Conservation (phyloP, 2,329 filamentous ascomycete genomes). For the Fusarium metavorans region DNA sequence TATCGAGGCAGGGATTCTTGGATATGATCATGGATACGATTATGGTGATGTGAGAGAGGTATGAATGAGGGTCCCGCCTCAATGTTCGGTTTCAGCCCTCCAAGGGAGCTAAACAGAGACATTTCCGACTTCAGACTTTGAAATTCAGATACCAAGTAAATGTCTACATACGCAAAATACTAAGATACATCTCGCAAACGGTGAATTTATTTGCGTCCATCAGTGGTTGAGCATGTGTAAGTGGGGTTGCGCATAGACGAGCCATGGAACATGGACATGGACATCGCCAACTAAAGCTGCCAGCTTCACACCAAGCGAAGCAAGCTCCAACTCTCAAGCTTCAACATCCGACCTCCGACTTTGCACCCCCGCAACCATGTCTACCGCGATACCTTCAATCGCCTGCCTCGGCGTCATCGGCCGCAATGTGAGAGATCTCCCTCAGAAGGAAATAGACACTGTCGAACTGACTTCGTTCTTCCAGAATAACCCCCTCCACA, state of each 20-base stretch:
- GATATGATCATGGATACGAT: neutral
- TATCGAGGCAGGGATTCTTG: neutral
- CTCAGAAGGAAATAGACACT: neutral
- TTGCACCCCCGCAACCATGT: slow-evolving; percentile 56
- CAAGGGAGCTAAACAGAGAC: slow-evolving; percentile 31
- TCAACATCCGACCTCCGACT: slow-evolving; percentile 30
- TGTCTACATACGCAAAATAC: neutral
- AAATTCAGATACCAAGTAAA: neutral
- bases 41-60: neutral
- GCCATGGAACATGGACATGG: slow-evolving; percentile 15
- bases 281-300: slow-evolving; percentile 13
- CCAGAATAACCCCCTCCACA: slow-evolving; percentile 96
- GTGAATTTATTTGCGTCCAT: neutral
- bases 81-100: slow-evolving; percentile 35
- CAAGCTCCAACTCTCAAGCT: slow-evolving; percentile 34
- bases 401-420: slow-evolving; percentile 95
- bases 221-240: slow-evolving; percentile 4
- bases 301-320: slow-evolving; percentile 23
- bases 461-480: neutral
- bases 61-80: slow-evolving; percentile 13
- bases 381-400: slow-evolving; percentile 79
- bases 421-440: slow-evolving; percentile 75
- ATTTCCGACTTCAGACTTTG: slow-evolving; percentile 32
- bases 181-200: neutral
- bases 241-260: slow-evolving; percentile 5